Base-by-base conservation (phyloP, 2,329 filamentous ascomycete genomes). In the Mariannaea sp. region DNA sequence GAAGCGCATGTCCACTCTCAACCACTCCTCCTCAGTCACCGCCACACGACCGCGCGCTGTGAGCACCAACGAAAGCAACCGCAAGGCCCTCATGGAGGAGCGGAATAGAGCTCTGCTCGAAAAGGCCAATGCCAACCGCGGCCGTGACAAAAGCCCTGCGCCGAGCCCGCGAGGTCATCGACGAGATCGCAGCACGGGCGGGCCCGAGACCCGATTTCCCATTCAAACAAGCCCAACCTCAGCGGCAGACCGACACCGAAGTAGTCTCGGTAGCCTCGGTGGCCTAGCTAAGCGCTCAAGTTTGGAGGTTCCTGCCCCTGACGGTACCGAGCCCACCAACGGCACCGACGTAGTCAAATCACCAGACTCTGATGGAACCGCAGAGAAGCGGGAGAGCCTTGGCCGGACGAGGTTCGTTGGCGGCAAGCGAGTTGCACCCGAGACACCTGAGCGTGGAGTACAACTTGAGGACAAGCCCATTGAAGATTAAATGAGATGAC, bases 11-110 rank as follows among this genome's bases (percentile, higher is more conserved):
- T 90, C 88, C 36, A 83, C 83, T 8, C 79, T 89, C 14, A 84
- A 80, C 10, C 84, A 88, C 64, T 82, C 82, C n/a, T 78, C 80
- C 36, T 86, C 86, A 1, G 69, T 80, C 24, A 69, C 66, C 38
- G 75, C 73, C 58, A 81, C 79, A 62, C 86, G 91, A 35, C 88
- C 90, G 19, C 88, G 94, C 41, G 92, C 92, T 24, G 90, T 97
- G 67, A 95, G 90, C 70, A 96, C 92, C 1, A 92, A 99, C 69
- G 94, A 99, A 78, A 95, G 91, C 75, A 95, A 95, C 73, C 88
- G 94, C 55, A 90, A 92, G 67, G 90, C 90, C 38, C 87, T 96
- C 62, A 93, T 96, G 85, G 93, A 97, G 73, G 94, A 96, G 70
- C 86, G 94, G 46, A 90, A 91, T 70, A 86, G 90, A 57, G 90